These are phyloP conservation scores for Blastobotrys peoriensis DNA, from an alignment of 805 yeast genomes.

Conservation along the genomic window DNA sequence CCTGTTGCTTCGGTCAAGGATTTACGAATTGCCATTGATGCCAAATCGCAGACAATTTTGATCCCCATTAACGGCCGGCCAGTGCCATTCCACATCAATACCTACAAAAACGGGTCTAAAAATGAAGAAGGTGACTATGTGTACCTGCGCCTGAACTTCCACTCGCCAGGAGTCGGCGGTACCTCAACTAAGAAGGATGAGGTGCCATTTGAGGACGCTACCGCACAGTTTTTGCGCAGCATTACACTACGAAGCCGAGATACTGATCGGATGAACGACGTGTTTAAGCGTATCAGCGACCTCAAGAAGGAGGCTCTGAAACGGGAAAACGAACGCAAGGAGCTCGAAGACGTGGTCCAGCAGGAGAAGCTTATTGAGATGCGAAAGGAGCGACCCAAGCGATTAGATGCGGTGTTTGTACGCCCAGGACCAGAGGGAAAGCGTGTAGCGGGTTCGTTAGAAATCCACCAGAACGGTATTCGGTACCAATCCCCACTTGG, in stretches of 20 bases:
- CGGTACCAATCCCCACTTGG: constrained; percentile 84
- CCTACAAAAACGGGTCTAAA: constrained; percentile 90
- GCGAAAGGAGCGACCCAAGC: constrained; percentile 75
- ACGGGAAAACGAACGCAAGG: constrained; percentile 84
- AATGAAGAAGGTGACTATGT: constrained; percentile 96
- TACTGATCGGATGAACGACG: constrained; percentile 84
- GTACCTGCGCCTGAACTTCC: constrained; percentile 81
- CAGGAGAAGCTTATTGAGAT: constrained; percentile 84
- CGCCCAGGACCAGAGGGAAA: constrained; percentile 98
- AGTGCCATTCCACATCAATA: constrained; percentile 93
- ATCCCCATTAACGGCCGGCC: constrained; percentile 93
- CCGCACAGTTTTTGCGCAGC: constrained; percentile 79
- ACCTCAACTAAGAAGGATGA: constrained; percentile 64
- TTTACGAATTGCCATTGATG: constrained; percentile 79
- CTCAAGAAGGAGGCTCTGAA: constrained; percentile 87
- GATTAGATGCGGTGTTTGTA: constrained; percentile 81
- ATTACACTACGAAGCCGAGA: constrained; percentile 86
- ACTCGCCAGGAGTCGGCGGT: constrained; percentile 86
- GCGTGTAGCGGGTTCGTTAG: constrained; percentile 83
- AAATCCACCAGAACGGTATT: constrained; percentile 93
- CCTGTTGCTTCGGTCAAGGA: constrained; percentile 71
- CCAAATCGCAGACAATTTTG: constrained; percentile 79
- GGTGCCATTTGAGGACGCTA: constrained; percentile 86
- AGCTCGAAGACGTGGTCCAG: constrained; percentile 86
- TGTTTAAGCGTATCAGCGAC: constrained; percentile 82